Conservation (phyloP, 306 rosid species). For the Inga leiocalycina region DNA sequence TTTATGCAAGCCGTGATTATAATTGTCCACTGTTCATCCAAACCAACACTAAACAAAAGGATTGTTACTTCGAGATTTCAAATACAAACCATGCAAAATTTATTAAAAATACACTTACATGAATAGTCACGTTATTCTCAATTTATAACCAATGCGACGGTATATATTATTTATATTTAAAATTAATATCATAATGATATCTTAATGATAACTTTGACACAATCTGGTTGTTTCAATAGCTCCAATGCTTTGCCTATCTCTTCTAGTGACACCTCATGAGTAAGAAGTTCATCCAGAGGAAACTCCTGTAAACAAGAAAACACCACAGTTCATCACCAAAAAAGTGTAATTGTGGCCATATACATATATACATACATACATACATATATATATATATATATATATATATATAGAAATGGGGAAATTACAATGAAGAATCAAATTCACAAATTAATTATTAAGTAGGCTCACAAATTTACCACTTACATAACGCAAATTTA, state of each 20-base stretch:
- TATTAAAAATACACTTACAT: too few relatives aligned
- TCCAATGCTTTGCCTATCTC: constrained; percentile 37
- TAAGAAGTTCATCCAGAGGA: constrained; percentile 37
- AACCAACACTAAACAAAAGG: too few relatives aligned
- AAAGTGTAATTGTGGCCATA: too few relatives aligned
- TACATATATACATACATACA: background rate
- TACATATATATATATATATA: background rate
- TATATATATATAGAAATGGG: background rate
- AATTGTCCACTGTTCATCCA: too few relatives aligned
- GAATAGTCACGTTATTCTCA: too few relatives aligned
- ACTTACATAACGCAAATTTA: background rate
- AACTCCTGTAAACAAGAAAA: constrained; percentile 28
- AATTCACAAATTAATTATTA: background rate
- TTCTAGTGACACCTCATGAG: constrained; percentile 31
- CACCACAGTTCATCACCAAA: background rate
- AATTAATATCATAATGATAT: constrained; percentile 19
- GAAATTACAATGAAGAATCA: background rate
- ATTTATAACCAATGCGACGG: too few relatives aligned
- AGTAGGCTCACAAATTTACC: background rate
- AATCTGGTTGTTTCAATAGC: constrained; percentile 32
- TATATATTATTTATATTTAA: too few relatives aligned
- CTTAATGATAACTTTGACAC: constrained; percentile 44
- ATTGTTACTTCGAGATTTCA: too few relatives aligned
- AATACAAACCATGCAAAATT: too few relatives aligned
- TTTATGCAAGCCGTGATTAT: too few relatives aligned